Base-by-base conservation (phyloP, 805 yeast species). In the Saccharomycopsis oosterbeekiorum region DNA sequence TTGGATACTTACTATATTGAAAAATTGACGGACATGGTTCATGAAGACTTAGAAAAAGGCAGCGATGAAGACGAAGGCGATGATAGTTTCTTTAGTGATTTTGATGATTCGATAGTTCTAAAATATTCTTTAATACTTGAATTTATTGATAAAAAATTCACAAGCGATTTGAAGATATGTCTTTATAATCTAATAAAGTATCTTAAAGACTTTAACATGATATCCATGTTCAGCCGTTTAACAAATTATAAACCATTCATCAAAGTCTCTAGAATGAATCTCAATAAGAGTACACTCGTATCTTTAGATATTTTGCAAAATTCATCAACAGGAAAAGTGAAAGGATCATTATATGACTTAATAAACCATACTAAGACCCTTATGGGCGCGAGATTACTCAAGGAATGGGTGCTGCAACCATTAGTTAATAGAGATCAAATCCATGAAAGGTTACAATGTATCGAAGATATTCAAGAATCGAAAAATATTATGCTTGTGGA, bases 281-380 rank as follows among this genome's bases (percentile, higher is more conserved):
- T 84, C 14, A 85, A 86, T 60, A 80, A 86, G 1, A 84, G 81
- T 67, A 84, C 96, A 0, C 66, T 94, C 4, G 78, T 79, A 39
- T 84, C 88, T 53, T 73, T 94, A 21, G 97, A 94, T 68, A 80
- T 94, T 1, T 89, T 88, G 67, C 74, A 75, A 21, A 89, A 89
- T 67, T 73, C 78, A 2, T 83, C 94, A 0, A 84, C 84, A 64
- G 70, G 74, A 12, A 73, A 77, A 4, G 75, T 75, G 9, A 73
- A 77, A 39, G 98, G 97, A 0, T 83, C 97, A 0, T 73, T 93
- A 14, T 70, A 88, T 15, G 89, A 96, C 91, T 75, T 89, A 1
- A 67, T 94, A 63, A 88, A 93, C 69, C 91, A 87, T 65, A 89
- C 98, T 0, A 74, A 82, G 40, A 89, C 98, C 0, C 76, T 79